Percentiles rank a stretch among this genome's conserved stretches.
These are phyloP conservation scores for Diophrys sp. DNA, from an alignment of 73 alveolate genomes.

Conservation along the genomic window DNA sequence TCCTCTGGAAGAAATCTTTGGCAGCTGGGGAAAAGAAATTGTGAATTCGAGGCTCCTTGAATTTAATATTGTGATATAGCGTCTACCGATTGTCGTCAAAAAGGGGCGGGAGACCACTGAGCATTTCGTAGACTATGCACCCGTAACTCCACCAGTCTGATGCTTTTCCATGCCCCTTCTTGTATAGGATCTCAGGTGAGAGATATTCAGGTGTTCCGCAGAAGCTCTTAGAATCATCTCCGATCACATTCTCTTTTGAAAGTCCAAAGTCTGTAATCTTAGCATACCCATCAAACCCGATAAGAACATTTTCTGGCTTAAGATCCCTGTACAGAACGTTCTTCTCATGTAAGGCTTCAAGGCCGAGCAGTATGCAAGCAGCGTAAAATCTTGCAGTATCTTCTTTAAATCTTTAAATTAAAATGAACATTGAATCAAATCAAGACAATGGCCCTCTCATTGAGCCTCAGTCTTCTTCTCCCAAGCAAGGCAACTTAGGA, in stretches of 20 bases:
- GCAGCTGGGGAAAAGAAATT: slow-evolving; percentile 29
- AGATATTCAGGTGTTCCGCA: slow-evolving; percentile 88
- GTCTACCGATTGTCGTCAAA: slow-evolving; percentile 48
- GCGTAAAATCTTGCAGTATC: slow-evolving; percentile 33
- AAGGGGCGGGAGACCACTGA: slow-evolving; percentile 67
- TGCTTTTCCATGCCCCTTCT: slow-evolving; percentile 62
- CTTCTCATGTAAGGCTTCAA: slow-evolving; percentile 37
- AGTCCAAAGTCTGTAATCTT: slow-evolving; percentile 74
- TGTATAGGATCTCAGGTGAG: slow-evolving; percentile 90
- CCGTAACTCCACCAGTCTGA: slow-evolving; percentile 91
- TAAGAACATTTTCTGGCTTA: slow-evolving; percentile 70
- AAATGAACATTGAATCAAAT: too few relatives aligned
- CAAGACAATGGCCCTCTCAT: too few relatives aligned
- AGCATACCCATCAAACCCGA: slow-evolving; percentile 61
- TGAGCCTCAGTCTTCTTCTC: too few relatives aligned
- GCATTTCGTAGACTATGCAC: slow-evolving; percentile 73
- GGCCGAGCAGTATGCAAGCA: slow-evolving; percentile 2
- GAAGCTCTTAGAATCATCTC: slow-evolving; percentile 50
- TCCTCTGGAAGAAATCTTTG: slow-evolving; percentile 37
- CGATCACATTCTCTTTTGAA: slow-evolving; percentile 47
- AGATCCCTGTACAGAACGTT: slow-evolving; percentile 69
- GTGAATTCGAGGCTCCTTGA: slow-evolving; percentile 3
- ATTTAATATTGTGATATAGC: slow-evolving; percentile 9
- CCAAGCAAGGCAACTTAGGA: too few relatives aligned
- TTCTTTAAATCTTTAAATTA: slow-evolving; percentile 11